A percentile compares a stretch with the other conserved stretches of the same genome.
These are phyloP conservation scores for Penicillium verrucosum DNA, from an alignment of 2,329 filamentous ascomycete genomes.

Conservation along the genomic window DNA sequence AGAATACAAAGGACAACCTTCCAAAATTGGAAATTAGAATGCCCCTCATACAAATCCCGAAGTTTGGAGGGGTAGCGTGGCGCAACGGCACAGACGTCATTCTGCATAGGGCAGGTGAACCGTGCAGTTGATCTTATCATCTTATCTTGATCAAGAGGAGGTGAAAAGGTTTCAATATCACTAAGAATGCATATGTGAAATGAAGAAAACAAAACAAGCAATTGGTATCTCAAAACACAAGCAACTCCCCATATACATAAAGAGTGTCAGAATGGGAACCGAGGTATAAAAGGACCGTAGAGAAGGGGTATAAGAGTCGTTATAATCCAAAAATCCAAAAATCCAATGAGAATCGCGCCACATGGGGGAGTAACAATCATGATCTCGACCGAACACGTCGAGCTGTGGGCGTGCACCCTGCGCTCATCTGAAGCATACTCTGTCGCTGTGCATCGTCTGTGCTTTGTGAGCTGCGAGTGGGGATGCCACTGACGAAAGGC, in stretches of 20 bases:
- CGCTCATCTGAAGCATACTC: slow-evolving; percentile 31
- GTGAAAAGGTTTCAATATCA: neutral
- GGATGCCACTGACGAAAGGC: slow-evolving; percentile 20
- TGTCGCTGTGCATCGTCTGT: slow-evolving; percentile 17
- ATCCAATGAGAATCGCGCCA: neutral
- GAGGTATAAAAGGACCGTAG: neutral
- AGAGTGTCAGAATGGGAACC: slow-evolving; percentile 4
- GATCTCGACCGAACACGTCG: slow-evolving; percentile 31
- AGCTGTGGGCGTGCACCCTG: slow-evolving; percentile 38
- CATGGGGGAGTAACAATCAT: slow-evolving; percentile 14
- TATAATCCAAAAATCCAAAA: neutral
- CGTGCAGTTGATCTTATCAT: slow-evolving; percentile 11
- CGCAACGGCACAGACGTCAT: slow-evolving; percentile 18
- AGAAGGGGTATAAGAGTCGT: neutral
- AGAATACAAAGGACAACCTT: neutral
- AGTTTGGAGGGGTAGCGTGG: neutral
- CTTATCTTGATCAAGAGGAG: slow-evolving; percentile 9
- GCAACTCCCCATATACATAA: slow-evolving; percentile 3
- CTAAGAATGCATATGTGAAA: neutral
- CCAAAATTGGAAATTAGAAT: neutral
- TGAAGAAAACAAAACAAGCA: neutral
- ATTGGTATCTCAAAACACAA: slow-evolving; percentile 17
- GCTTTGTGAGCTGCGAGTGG: slow-evolving; percentile 18
- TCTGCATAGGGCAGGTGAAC: slow-evolving; percentile 8
- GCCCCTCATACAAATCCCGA: neutral